phyloP scores from a whole-genome alignment of 441 rosid genomes.

The Populus hybrid region DNA sequence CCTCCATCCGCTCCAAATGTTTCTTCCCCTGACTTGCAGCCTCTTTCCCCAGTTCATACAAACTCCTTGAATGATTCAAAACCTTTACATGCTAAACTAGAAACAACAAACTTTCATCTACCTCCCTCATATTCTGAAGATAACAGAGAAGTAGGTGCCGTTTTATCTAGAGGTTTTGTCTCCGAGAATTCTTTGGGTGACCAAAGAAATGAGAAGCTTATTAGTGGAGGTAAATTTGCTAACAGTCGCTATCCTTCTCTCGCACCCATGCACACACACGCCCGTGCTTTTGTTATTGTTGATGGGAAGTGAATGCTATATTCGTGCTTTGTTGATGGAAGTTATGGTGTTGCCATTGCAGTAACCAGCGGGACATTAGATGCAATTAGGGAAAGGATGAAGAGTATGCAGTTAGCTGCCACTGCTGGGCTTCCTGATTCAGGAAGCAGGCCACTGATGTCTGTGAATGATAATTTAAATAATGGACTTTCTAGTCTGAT shows the following conservation, averaged over 20 bases:
- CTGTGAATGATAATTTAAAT: conserved; percentile 46
- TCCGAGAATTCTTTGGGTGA: background rate
- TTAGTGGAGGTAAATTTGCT: conserved; percentile 47
- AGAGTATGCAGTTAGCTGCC: conserved; percentile 93
- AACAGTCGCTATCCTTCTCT: background rate
- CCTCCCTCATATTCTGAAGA: conserved; percentile 52
- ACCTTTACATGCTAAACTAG: conserved; percentile 50
- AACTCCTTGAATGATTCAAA: conserved; percentile 57
- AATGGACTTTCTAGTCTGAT: conserved; percentile 39
- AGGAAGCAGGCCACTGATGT: conserved; percentile 48
- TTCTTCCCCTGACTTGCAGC: conserved; percentile 81
- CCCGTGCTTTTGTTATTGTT: background rate
- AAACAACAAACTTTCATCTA: conserved; percentile 51
- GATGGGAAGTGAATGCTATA: background rate
- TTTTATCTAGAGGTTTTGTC: background rate
- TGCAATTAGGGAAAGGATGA: conserved; percentile 99
- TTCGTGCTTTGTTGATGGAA: background rate
- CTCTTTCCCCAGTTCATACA: conserved; percentile 64
- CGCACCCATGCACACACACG: background rate
- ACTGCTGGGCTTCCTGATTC: conserved; percentile 65
- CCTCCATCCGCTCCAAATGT: conserved; percentile 64
- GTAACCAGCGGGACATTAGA: conserved; percentile 81
- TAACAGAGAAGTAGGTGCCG: background rate
- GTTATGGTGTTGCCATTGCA: conserved; percentile 20
- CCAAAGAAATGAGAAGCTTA: conserved; percentile 54